These are phyloP conservation scores for Paramecium biaurelia DNA, from an alignment of 73 alveolate species.

Conservation along the genomic window DNA sequence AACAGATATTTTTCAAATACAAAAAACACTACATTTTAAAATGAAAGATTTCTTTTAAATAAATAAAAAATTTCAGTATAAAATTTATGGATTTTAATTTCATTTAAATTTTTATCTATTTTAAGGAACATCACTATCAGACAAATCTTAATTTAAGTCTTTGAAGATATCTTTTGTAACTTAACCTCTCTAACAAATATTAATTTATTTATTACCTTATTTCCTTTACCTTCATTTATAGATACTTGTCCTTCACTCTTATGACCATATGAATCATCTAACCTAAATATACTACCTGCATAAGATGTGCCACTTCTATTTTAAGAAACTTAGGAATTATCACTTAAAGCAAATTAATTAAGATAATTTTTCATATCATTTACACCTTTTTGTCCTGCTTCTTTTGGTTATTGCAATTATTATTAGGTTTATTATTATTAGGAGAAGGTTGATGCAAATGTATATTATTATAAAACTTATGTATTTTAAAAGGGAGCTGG, in stretches of 20 bases:
- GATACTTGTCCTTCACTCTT: constrained; percentile 15
- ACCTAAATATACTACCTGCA: constrained; percentile 22
- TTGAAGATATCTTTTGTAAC: constrained; percentile 1
- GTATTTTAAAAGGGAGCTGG: constrained; percentile 38
- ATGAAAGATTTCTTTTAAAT: background rate
- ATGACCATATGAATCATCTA: constrained; percentile 42
- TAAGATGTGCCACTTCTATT: constrained; percentile 27
- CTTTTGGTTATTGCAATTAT: background rate
- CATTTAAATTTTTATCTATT: background rate
- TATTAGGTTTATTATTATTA: background rate
- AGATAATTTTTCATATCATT: background rate
- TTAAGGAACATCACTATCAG: constrained; percentile 24
- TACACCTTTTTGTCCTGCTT: background rate
- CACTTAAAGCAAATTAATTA: background rate
- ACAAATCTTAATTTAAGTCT: constrained; percentile 12
- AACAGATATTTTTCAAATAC: too few species aligned
- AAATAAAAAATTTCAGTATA: background rate
- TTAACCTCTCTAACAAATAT: background rate
- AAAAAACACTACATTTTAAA: too few species aligned
- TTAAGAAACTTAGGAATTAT: background rate
- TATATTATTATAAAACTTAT: constrained; percentile 1
- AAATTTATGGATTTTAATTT: background rate
- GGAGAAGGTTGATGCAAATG: constrained; percentile 1
- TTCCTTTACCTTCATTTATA: background rate
- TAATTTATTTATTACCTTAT: background rate